phyloP scores from a whole-genome alignment of 2,329 filamentous ascomycete genomes.

The Pleurostoma richardsiae region DNA sequence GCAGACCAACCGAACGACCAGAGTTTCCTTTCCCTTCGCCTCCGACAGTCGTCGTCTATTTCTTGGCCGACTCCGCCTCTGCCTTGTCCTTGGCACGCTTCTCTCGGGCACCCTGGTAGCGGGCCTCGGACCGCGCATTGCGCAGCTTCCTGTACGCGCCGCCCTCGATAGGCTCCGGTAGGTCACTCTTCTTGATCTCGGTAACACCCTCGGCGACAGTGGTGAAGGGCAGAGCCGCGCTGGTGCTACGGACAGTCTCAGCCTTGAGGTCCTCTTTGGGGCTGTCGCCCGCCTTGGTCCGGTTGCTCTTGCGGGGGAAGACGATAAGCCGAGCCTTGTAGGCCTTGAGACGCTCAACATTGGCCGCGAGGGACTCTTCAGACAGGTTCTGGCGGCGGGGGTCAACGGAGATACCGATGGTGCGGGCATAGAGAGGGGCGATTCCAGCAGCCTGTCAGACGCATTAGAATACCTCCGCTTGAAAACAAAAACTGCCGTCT shows the following conservation, averaged over 20 bases:
- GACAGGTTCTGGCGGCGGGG: slow-evolving; percentile 94
- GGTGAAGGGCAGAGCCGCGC: slow-evolving; percentile 66
- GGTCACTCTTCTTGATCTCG: slow-evolving; percentile 76
- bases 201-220: slow-evolving; percentile 60
- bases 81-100: slow-evolving; percentile 89
- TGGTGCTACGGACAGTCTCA: slow-evolving; percentile 51
- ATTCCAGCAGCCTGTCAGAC: slow-evolving; percentile 84
- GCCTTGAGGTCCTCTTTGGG: slow-evolving; percentile 72
- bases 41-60: slow-evolving; percentile 1
- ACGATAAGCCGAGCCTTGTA: slow-evolving; percentile 96
- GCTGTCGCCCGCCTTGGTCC: slow-evolving; percentile 89
- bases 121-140: slow-evolving; percentile 75
- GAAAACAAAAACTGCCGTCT: too few species aligned
- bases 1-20: background rate
- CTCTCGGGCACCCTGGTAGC: slow-evolving; percentile 78
- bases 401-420: slow-evolving; percentile 97
- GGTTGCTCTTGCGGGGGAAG: slow-evolving; percentile 92
- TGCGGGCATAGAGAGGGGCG: slow-evolving; percentile 87
- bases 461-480: slow-evolving; percentile 22
- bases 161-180: slow-evolving; percentile 71
- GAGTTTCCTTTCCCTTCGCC: background rate
- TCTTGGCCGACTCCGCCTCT: slow-evolving; percentile 75
- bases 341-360: slow-evolving; percentile 96
- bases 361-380: slow-evolving; percentile 89
- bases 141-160: slow-evolving; percentile 85